Evolutionary conservation across 139 green algal genomes (phyloP).

Genomic region (Edaphochlamys debaryana): DNA sequence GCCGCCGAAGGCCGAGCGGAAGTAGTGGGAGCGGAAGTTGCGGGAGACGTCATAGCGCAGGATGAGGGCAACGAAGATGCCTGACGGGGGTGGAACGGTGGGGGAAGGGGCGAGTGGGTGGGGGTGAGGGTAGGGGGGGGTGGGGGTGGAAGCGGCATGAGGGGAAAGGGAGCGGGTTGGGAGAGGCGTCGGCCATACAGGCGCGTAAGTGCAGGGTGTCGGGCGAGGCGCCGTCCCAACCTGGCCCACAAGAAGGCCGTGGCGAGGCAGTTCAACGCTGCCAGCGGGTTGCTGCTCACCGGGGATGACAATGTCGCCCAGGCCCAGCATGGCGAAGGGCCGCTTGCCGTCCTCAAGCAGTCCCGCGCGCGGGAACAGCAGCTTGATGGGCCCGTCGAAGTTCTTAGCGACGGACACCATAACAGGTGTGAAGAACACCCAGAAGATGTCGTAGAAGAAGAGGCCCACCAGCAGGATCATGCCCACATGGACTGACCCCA

Average conservation of each 20-base stretch:
- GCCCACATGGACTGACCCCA: constrained; percentile 84
- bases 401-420: constrained; percentile 96
- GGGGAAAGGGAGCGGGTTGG: no score
- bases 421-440: constrained; percentile 99
- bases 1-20: constrained; percentile 79
- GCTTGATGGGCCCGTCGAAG: constrained; percentile 99
- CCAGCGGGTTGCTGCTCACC: constrained; percentile 63
- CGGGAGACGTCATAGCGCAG: constrained; percentile 85
- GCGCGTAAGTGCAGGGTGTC: neutral
- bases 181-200: no score
- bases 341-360: constrained; percentile 54
- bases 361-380: constrained; percentile 82
- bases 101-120: no score
- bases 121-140: no score
- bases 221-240: no score
- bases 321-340: constrained; percentile 95
- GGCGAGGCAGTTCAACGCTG: no score
- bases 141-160: no score
- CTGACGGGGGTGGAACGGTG: constrained; percentile 62
- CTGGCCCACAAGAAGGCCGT: no score
- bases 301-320: constrained; percentile 93
- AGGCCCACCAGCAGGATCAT: constrained; percentile 91
- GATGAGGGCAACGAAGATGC: constrained; percentile 97
- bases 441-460: constrained; percentile 99
- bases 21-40: constrained; percentile 58